Conservation (phyloP, 164 flowering plant genomes). For the Houttuynia cordata region DNA sequence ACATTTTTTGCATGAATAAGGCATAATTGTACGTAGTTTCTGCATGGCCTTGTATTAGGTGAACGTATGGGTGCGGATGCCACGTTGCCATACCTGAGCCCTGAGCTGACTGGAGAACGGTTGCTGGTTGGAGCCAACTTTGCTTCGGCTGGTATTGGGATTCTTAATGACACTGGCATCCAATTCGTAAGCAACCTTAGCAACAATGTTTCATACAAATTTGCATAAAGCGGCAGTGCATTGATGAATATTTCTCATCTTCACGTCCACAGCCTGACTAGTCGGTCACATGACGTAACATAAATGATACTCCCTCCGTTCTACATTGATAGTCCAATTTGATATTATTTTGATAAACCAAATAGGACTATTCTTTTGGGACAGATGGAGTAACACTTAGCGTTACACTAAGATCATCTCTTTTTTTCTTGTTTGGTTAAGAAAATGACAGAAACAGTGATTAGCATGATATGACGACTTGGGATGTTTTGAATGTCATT, state of each 20-base stretch:
- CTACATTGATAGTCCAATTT: too few species aligned
- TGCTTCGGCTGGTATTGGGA: conserved; percentile 85
- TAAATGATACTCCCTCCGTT: too few species aligned
- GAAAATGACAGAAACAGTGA: too few species aligned
- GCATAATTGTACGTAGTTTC: neutral
- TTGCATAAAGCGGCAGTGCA: neutral
- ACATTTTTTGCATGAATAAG: neutral
- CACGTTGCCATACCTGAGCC: conserved; percentile 55
- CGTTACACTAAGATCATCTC: too few species aligned
- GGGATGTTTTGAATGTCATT: neutral
- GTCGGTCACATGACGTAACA: too few species aligned
- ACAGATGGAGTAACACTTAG: too few species aligned
- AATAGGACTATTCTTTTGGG: too few species aligned
- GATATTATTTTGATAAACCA: too few species aligned
- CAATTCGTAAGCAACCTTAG: conserved; percentile 53
- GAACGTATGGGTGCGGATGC: conserved; percentile 37
- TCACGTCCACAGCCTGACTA: too few species aligned
- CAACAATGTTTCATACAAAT: neutral
- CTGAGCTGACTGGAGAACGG: conserved; percentile 40
- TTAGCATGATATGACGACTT: neutral
- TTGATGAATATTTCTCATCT: too few species aligned
- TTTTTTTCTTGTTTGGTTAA: too few species aligned
- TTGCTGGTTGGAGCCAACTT: conserved; percentile 80
- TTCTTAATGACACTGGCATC: conserved; percentile 74
- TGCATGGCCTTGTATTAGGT: conserved; percentile 29